A percentile compares a stretch with the other conserved stretches of the same genome.
Conservation (phyloP, 495 filamentous ascomycete species). For the Podospora comata region DNA sequence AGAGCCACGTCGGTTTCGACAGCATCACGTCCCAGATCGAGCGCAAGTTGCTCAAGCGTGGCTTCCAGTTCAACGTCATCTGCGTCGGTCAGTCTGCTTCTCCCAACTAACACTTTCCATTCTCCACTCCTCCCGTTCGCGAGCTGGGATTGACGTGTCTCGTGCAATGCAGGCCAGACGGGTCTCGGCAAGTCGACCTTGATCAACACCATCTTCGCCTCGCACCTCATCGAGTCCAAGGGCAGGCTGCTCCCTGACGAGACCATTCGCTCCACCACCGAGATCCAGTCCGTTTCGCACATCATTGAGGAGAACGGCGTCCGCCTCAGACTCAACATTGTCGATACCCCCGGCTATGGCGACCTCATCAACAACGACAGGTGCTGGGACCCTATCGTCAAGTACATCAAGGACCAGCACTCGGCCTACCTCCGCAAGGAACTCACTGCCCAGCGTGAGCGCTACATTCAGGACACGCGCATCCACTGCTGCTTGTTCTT, state of each 20-base stretch:
- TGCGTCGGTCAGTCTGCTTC: slow-evolving; percentile 85
- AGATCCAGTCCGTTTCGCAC: slow-evolving; percentile 96
- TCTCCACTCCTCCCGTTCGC: slow-evolving; percentile 17
- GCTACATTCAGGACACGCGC: slow-evolving; percentile 97
- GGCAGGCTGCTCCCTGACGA: slow-evolving; percentile 88
- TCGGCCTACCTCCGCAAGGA: slow-evolving; percentile 99
- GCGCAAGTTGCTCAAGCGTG: slow-evolving; percentile 98
- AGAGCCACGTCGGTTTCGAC: slow-evolving; percentile 98
- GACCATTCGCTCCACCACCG: slow-evolving; percentile 89
- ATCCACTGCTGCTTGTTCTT: slow-evolving; percentile 99
- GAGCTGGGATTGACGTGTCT: slow-evolving; percentile 38
- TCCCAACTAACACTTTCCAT: slow-evolving; percentile 10
- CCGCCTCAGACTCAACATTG: slow-evolving; percentile 92
- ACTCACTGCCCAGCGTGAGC: slow-evolving; percentile 98
- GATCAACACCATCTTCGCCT: slow-evolving; percentile 99
- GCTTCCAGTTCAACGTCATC: slow-evolving; percentile 99
- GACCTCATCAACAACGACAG: slow-evolving; percentile 96
- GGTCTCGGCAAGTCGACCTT: slow-evolving; percentile 97
- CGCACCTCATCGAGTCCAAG: slow-evolving; percentile 98
- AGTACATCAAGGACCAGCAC: slow-evolving; percentile 99
- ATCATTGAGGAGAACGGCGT: slow-evolving; percentile 99
- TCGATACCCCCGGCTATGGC: slow-evolving; percentile 96
- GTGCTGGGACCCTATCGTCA: slow-evolving; percentile 99
- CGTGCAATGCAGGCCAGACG: slow-evolving; percentile 74
- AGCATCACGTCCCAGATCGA: slow-evolving; percentile 98